Evolutionary conservation across 768 basidiomycete species (phyloP), one percentile per base, ranked within the genome.

Genomic region (Cystofilobasidium capitatum): DNA sequence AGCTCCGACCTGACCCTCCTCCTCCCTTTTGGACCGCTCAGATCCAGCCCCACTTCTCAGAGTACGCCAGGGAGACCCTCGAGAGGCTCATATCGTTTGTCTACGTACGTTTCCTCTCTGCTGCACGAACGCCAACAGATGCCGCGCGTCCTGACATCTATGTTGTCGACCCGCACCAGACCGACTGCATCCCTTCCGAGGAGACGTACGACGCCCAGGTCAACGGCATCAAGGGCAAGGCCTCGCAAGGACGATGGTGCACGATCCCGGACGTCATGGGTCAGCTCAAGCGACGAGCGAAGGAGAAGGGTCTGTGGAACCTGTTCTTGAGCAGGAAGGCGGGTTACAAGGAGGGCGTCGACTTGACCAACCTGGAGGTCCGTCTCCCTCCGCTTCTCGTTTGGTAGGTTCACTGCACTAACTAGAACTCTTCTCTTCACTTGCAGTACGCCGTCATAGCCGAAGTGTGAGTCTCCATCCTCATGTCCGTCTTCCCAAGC

Each of bases 391-490:
- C 24, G 24, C n/a, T 5, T 31, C 42, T 40, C 14, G 49, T 54
- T 61, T 40, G 35, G 22, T 17, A 26, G 36, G 8, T 35, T 24
- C 24, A 17, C 49, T 39, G 16, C 31, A 40, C 58, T 37, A 17
- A 33, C 49, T 40, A 39, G 36, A 42, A 58, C 17, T 45, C 54
- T 40, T 58, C 8, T 67, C 64, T 24, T 24, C 16, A 49, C n/a
- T 24, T 24, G 29, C 71, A 93, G 91, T 98, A 99, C 76, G 91
- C 89, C 44, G 88, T 97, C 35, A 96, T 97, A 86, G 92, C 92
- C n/a, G 94, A 72, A 58, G 51, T 73, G 59, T 66, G 13, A 47
- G 65, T 59, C 6, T 5, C 35, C 20, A 14, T 36, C 31, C 33
- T 40, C 22, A 36, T 37, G 6, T 22, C 5, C 26, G n/a, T 35